Conservation (phyloP, 768 basidiomycete genomes). For the Pleurotus giganteus region DNA sequence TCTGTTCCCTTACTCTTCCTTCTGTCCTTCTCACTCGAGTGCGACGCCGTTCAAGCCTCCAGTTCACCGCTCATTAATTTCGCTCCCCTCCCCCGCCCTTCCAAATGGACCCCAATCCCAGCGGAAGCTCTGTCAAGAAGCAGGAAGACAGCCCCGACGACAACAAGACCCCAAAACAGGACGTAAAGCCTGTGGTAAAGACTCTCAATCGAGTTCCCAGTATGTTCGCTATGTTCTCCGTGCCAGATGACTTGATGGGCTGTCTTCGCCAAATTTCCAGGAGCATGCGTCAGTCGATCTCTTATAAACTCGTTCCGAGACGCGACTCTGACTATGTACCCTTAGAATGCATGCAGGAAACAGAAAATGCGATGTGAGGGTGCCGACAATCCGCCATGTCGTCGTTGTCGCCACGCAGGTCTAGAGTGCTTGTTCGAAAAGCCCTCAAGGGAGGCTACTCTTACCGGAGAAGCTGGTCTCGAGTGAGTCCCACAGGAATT, state of each 20-base stretch:
- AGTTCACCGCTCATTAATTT: neutral
- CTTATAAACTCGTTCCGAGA: conserved; percentile 12
- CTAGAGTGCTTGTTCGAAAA: conserved; percentile 96
- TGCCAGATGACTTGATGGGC: conserved; percentile 15
- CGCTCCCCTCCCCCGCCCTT: conserved; percentile 11
- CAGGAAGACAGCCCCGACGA: conserved; percentile 61
- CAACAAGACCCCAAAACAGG: conserved; percentile 51
- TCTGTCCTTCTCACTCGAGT: conserved; percentile 16
- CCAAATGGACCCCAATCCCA: conserved; percentile 35
- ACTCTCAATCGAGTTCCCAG: conserved; percentile 86
- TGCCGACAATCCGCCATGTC: conserved; percentile 95
- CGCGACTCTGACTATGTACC: conserved; percentile 17
- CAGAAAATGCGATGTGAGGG: conserved; percentile 99
- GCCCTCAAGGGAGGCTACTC: conserved; percentile 80
- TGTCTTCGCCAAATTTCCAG: conserved; percentile 35
- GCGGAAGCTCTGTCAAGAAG: conserved; percentile 47
- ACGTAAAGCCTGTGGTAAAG: conserved; percentile 70
- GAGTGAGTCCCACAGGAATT: conserved; percentile 55
- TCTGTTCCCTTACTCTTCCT: conserved; percentile 19
- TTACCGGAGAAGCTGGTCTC: conserved; percentile 85
- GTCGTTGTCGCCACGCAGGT: conserved; percentile 85
- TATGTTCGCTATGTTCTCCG: conserved; percentile 40
- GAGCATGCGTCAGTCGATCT: conserved; percentile 68
- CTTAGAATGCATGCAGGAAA: conserved; percentile 89
- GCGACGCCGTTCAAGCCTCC: conserved; percentile 7